These are phyloP conservation scores for Salix dunnii DNA, from an alignment of 345 rosid genomes.

Conservation along the genomic window DNA sequence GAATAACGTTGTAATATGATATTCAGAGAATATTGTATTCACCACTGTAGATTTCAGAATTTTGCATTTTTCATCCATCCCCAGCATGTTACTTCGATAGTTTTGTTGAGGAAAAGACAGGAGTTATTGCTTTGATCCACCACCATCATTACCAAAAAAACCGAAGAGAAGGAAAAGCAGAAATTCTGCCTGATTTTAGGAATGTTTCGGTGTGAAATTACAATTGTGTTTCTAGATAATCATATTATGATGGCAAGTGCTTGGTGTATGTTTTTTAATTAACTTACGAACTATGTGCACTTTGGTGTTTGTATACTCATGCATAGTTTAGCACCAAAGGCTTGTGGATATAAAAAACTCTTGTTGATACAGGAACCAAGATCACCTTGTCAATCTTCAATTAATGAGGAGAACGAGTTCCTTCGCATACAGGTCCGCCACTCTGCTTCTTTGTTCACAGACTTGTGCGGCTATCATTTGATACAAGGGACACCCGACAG, in stretches of 20 bases:
- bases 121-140: neutral
- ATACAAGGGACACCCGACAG: neutral
- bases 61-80: neutral
- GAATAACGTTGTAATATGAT: neutral
- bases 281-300: neutral
- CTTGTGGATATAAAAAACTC: neutral
- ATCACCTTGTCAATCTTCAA: constrained; percentile 46
- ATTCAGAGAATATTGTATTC: neutral
- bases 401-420: constrained; percentile 82
- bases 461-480: neutral
- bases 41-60: neutral
- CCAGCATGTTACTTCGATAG: neutral
- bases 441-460: neutral
- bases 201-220: neutral
- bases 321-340: neutral
- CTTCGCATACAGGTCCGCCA: constrained; percentile 71
- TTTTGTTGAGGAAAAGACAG: neutral
- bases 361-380: constrained; percentile 40
- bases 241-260: neutral
- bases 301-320: neutral
- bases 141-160: neutral
- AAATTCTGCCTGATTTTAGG: neutral
- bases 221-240: neutral
- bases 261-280: neutral
- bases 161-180: neutral